A percentile compares a stretch with the other conserved stretches of the same genome.
phyloP scores from a whole-genome alignment of 441 rosid species.

The Macaranga tanarius region DNA sequence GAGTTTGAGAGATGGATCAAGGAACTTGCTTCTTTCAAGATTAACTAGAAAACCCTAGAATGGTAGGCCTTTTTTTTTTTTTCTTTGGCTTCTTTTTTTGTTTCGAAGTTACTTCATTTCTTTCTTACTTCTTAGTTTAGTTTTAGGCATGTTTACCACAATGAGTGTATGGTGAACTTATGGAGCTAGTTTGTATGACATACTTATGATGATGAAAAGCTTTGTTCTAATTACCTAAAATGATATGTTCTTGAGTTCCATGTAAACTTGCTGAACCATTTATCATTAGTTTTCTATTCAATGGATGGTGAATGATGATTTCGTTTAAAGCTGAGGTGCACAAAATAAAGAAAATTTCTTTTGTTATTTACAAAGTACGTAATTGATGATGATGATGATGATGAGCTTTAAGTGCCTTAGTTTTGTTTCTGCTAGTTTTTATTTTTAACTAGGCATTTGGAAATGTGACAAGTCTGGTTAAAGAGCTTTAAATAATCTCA shows the following conservation, averaged over 20 bases:
- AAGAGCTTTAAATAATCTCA: conserved; percentile 22
- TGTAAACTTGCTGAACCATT: background rate
- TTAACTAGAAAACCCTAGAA: conserved; percentile 41
- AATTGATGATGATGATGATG: background rate
- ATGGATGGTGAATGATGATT: background rate
- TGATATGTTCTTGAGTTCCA: conserved; percentile 6
- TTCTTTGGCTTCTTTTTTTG: background rate
- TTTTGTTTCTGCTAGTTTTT: background rate
- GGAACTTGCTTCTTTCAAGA: conserved; percentile 20
- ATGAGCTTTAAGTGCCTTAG: background rate
- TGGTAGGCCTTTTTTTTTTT: conserved; percentile 13
- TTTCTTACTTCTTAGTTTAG: conserved; percentile 7
- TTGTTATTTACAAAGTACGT: background rate
- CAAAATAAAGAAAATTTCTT: background rate
- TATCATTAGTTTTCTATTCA: background rate
- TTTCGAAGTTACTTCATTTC: conserved; percentile 10
- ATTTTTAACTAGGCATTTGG: conserved; percentile 7
- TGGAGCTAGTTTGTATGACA: conserved; percentile 26
- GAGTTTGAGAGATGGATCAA: conserved; percentile 13
- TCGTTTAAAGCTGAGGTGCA: background rate
- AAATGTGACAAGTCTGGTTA: background rate
- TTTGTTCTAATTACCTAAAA: conserved; percentile 4
- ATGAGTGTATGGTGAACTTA: conserved; percentile 29
- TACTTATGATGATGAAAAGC: conserved; percentile 16
- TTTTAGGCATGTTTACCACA: conserved; percentile 29